Evolutionary conservation across 371 early-diverging fungal genomes (phyloP).

Genomic region (Blastocladiella emersonii): DNA sequence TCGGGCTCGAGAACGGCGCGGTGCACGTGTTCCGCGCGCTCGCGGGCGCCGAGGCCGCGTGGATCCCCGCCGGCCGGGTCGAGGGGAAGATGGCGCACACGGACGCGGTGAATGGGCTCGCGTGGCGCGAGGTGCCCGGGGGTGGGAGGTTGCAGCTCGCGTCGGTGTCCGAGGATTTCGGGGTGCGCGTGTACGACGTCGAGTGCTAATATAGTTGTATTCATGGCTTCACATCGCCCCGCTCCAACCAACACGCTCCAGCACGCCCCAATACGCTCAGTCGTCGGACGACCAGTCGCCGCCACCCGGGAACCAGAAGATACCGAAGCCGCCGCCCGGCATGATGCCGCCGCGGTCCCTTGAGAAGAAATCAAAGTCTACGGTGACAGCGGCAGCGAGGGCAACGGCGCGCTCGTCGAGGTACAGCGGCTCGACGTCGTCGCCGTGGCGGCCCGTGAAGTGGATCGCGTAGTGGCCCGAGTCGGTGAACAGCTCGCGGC

Average conservation of each 20-base stretch:
- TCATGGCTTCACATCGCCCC: no score
- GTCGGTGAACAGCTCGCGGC: constrained; percentile 77
- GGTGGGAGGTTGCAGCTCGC: neutral
- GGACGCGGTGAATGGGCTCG: neutral
- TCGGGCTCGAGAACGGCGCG: constrained; percentile 2
- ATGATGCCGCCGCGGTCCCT: constrained; percentile 39
- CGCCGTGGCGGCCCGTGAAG: neutral
- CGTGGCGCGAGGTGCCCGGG: neutral
- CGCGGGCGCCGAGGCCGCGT: neutral
- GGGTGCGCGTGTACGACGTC: neutral
- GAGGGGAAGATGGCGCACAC: neutral
- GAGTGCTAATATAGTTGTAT: no score
- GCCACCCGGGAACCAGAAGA: neutral
- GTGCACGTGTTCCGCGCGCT: neutral
- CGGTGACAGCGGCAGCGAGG: constrained; percentile 68
- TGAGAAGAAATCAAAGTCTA: constrained; percentile 84
- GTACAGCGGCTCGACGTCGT: constrained; percentile 33
- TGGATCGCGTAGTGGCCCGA: constrained; percentile 68
- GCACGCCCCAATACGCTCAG: no score
- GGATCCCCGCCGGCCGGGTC: neutral
- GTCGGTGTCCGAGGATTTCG: neutral
- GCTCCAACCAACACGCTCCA: no score
- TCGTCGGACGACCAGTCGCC: neutral
- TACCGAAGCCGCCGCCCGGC: neutral
- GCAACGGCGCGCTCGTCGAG: constrained; percentile 73